phyloP scores from a whole-genome alignment of 1,284 basidiomycete genomes.

The Thelephora terrestris region DNA sequence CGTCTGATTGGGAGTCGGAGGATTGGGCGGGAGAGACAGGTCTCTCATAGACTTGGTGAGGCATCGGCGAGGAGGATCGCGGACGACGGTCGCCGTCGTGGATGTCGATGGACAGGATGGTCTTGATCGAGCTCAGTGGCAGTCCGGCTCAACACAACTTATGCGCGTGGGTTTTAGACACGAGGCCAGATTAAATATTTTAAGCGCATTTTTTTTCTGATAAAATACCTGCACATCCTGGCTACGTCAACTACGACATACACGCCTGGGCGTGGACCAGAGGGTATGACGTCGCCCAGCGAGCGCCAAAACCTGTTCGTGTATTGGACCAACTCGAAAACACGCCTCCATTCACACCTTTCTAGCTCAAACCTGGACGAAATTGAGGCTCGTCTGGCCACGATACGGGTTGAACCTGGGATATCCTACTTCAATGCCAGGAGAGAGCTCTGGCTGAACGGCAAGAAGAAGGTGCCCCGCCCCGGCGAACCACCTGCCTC shows the following conservation, averaged over 20 bases:
- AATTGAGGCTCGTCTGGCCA: conserved; percentile 31
- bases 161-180: conserved; percentile 11
- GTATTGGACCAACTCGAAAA: too few species aligned
- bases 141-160: conserved; percentile 7
- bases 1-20: conserved; percentile 45
- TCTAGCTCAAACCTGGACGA: too few species aligned
- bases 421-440: conserved; percentile 51
- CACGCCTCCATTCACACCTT: too few species aligned
- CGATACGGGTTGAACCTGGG: conserved; percentile 42
- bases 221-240: too few species aligned
- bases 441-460: conserved; percentile 47
- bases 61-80: conserved; percentile 14
- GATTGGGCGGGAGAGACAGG: conserved; percentile 44
- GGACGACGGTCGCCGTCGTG: conserved; percentile 9
- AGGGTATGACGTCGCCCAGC: too few species aligned
- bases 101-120: conserved; percentile 10
- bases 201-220: too few species aligned
- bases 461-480: conserved; percentile 12
- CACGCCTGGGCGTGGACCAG: too few species aligned
- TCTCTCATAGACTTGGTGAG: conserved; percentile 34
- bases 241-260: too few species aligned
- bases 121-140: not conserved
- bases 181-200: too few species aligned
- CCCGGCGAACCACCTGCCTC: conserved; percentile 25
- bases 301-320: too few species aligned